phyloP scores from a whole-genome alignment of 176 grass and related monocot species.

The Oryza punctata region DNA sequence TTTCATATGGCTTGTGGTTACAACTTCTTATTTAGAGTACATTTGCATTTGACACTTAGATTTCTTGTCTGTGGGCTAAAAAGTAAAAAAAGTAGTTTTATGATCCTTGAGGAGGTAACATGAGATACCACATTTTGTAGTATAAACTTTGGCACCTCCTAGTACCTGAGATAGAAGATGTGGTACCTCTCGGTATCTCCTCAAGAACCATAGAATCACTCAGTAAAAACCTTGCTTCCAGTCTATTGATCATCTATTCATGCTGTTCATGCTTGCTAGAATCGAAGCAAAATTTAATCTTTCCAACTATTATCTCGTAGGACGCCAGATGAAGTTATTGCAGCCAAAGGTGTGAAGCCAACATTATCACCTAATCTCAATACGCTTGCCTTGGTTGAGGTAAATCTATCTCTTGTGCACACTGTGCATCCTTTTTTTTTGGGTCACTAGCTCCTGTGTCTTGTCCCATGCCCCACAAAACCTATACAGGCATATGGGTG shows the following conservation, averaged over 20 bases:
- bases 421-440: not conserved
- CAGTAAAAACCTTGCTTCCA: not conserved
- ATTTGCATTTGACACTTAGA: slow-evolving; percentile 11
- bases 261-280: slow-evolving; percentile 14
- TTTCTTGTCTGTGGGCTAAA: not conserved
- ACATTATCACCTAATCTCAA: slow-evolving; percentile 91
- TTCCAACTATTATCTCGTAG: slow-evolving; percentile 39
- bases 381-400: slow-evolving; percentile 93
- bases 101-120: not conserved
- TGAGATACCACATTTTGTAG: not conserved
- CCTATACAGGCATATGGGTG: not conserved
- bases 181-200: too few species aligned
- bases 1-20: not conserved
- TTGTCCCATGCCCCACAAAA: not conserved
- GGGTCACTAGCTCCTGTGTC: not conserved
- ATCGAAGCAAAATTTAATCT: slow-evolving; percentile 30
- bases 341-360: slow-evolving; percentile 95
- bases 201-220: not conserved
- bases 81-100: not conserved
- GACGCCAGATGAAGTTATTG: slow-evolving; percentile 93
- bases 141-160: too few species aligned
- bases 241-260: not conserved
- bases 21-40: not conserved
- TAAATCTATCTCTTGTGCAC: slow-evolving; percentile 37
- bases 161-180: too few species aligned